A percentile compares a stretch with the other conserved stretches of the same genome.
Evolutionary conservation across 176 grass and related monocot species (phyloP).

Genomic region (Stipa capillata): DNA sequence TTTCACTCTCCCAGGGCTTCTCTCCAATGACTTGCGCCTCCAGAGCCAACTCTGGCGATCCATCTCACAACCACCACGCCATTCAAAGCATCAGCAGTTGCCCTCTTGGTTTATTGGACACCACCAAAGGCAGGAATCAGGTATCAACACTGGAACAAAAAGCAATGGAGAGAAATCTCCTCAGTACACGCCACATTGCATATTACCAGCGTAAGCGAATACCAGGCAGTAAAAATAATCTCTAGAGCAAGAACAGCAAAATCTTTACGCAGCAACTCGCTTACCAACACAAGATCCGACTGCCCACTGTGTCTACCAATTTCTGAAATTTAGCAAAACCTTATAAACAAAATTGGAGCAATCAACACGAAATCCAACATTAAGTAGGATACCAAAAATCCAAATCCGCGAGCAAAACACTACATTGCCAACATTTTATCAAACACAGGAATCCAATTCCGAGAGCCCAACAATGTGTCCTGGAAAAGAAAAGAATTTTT

Average conservation of each 20-base stretch:
- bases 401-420: too few relatives aligned
- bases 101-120: background rate
- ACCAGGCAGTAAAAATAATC: background rate
- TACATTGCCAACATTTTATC: background rate
- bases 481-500: background rate
- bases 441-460: background rate
- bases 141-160: conserved; percentile 16
- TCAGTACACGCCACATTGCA: background rate
- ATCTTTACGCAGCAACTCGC: background rate
- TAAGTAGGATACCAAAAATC: background rate
- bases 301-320: background rate
- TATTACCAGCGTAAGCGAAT: background rate
- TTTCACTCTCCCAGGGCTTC: conserved; percentile 43
- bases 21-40: conserved; percentile 42
- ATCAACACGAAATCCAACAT: background rate
- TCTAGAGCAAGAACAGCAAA: background rate
- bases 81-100: conserved; percentile 10
- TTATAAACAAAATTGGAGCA: background rate
- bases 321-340: background rate
- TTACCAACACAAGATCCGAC: background rate
- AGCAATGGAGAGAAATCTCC: background rate
- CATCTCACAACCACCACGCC: conserved; percentile 28
- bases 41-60: conserved; percentile 43
- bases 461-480: background rate
- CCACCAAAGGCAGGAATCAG: background rate